Evolutionary conservation across 2,329 filamentous ascomycete species (phyloP).

Genomic region (Neonectria faginata): DNA sequence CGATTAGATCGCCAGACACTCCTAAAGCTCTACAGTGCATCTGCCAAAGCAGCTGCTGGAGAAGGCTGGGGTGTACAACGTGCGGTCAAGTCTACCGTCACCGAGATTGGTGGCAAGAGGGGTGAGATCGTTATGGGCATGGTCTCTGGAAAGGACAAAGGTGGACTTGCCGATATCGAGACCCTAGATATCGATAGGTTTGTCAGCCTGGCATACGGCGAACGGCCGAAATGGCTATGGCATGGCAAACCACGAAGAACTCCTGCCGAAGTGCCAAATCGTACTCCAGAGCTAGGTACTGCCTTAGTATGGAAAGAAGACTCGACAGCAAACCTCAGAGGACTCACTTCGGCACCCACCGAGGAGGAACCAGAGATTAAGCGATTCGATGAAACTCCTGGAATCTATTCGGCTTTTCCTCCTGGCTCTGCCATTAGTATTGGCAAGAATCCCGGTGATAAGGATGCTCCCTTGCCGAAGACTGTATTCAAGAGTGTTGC

Average conservation of each 20-base stretch:
- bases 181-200: conserved; percentile 91
- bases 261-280: conserved; percentile 59
- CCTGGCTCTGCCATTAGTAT: conserved; percentile 61
- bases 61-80: conserved; percentile 94
- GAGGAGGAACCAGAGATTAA: conserved; percentile 64
- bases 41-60: conserved; percentile 88
- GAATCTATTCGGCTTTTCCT: conserved; percentile 57
- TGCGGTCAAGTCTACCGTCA: conserved; percentile 94
- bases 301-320: conserved; percentile 69
- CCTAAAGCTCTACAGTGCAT: conserved; percentile 82
- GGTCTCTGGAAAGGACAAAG: conserved; percentile 87
- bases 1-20: conserved; percentile 87
- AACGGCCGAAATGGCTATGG: conserved; percentile 94
- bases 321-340: conserved; percentile 55
- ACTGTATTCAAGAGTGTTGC: conserved; percentile 83
- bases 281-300: conserved; percentile 59
- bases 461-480: conserved; percentile 70
- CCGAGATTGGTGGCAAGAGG: conserved; percentile 91
- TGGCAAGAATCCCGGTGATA: conserved; percentile 62
- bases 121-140: conserved; percentile 97
- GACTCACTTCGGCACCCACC: conserved; percentile 61
- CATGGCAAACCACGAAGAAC: conserved; percentile 85
- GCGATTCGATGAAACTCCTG: conserved; percentile 59
- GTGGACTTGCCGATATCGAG: conserved; percentile 91
- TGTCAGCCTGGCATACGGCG: conserved; percentile 80